These are phyloP conservation scores for Themeda triandra DNA, from an alignment of 176 grass and related monocot species.

Conservation along the genomic window DNA sequence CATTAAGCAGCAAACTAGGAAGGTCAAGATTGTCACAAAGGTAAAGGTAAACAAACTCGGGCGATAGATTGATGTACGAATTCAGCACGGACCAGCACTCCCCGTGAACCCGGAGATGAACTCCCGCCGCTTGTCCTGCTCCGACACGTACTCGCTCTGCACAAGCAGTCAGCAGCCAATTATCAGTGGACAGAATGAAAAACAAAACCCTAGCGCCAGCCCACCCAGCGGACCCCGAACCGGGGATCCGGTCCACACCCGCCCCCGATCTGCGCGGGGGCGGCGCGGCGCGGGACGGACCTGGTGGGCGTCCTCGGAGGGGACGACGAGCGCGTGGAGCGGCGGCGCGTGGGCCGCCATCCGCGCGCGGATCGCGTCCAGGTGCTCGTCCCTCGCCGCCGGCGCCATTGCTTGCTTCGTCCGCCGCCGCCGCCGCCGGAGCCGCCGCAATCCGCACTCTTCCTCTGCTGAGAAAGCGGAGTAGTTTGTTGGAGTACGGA, in stretches of 20 bases:
- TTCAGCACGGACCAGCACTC: slow-evolving; percentile 60
- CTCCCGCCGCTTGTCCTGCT: slow-evolving; percentile 79
- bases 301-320: slow-evolving; percentile 97
- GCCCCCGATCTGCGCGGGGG: not conserved
- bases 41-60: not conserved
- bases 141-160: slow-evolving; percentile 98
- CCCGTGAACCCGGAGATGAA: slow-evolving; percentile 92
- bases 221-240: not conserved
- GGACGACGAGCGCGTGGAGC: slow-evolving; percentile 74
- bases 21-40: not conserved
- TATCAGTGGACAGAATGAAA: not conserved
- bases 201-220: not conserved
- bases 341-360: slow-evolving; percentile 88
- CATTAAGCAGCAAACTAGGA: too few species aligned
- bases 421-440: not conserved
- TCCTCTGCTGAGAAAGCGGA: not conserved
- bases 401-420: not conserved
- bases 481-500: not conserved
- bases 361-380: slow-evolving; percentile 64
- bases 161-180: not conserved
- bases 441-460: not conserved
- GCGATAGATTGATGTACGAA: not conserved
- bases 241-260: not conserved
- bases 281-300: slow-evolving; percentile 19
- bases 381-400: slow-evolving; percentile 47